phyloP scores from a whole-genome alignment of 345 rosid species.

The Eutrema yunnanense region DNA sequence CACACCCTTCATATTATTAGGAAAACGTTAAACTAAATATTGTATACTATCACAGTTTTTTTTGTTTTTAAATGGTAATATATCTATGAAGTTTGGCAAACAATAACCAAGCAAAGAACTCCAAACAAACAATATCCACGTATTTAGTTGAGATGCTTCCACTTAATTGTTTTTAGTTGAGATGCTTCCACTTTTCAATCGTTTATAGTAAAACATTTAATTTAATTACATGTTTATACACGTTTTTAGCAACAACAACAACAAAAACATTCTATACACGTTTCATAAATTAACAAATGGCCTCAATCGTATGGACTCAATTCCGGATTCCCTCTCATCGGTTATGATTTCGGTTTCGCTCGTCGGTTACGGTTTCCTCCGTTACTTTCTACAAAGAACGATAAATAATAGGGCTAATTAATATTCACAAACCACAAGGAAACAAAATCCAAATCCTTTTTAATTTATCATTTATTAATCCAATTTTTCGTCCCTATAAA shows the following conservation, averaged over 20 bases:
- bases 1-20: too few species aligned
- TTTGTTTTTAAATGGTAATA: background rate
- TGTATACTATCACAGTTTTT: background rate
- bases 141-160: background rate
- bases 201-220: background rate
- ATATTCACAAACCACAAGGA: background rate
- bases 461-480: background rate
- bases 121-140: background rate
- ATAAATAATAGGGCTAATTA: background rate
- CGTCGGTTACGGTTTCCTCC: background rate
- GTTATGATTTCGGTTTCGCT: background rate
- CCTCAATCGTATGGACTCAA: background rate
- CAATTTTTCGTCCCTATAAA: background rate
- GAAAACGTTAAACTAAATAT: background rate
- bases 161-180: background rate
- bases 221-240: background rate
- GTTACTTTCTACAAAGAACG: background rate
- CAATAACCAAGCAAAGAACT: background rate
- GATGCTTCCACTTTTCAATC: background rate
- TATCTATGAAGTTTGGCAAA: background rate
- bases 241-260: background rate
- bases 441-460: background rate
- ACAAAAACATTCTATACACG: background rate
- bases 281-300: background rate
- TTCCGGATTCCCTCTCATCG: conserved; percentile 1